Evolutionary conservation across 2,329 filamentous ascomycete species (phyloP).

Genomic region (Venturiaceae sp.): DNA sequence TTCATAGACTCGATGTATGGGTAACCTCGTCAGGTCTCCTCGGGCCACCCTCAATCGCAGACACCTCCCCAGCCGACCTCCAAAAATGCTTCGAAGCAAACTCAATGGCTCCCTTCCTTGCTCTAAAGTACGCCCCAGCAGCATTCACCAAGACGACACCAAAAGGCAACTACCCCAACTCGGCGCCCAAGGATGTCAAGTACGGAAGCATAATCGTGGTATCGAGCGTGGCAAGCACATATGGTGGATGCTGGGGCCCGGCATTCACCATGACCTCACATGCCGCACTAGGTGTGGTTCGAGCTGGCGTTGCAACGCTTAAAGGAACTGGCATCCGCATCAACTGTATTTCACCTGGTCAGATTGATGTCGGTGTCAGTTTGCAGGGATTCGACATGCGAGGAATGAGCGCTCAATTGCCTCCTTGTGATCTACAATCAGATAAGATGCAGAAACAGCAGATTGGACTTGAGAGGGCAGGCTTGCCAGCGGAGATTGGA

Average conservation of each 20-base stretch:
- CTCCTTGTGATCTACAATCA: constrained; percentile 43
- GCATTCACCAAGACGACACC: constrained; percentile 52
- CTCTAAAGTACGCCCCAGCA: constrained; percentile 53
- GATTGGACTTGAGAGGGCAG: constrained; percentile 50
- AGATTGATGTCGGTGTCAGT: constrained; percentile 37
- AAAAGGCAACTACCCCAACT: constrained; percentile 48
- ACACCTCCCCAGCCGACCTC: constrained; percentile 46
- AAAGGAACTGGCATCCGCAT: constrained; percentile 51
- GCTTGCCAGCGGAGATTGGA: constrained; percentile 48
- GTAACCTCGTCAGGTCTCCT: constrained; percentile 48
- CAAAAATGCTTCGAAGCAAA: constrained; percentile 51
- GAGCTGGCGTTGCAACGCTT: constrained; percentile 45
- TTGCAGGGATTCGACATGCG: constrained; percentile 40
- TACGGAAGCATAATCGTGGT: constrained; percentile 57
- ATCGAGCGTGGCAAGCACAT: constrained; percentile 45
- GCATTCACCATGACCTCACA: constrained; percentile 52
- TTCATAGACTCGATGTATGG: constrained; percentile 46
- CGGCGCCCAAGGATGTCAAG: constrained; percentile 48
- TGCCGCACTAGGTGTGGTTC: constrained; percentile 51
- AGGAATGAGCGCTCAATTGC: constrained; percentile 44
- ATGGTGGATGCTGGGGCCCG: constrained; percentile 50
- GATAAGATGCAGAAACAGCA: constrained; percentile 38
- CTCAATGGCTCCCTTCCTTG: constrained; percentile 53
- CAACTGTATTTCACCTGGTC: constrained; percentile 41
- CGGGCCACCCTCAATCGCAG: constrained; percentile 46